Percentiles rank a stretch among this genome's conserved stretches.
Conservation (phyloP, 768 basidiomycete species). For the Infundibulicybe gibba region DNA sequence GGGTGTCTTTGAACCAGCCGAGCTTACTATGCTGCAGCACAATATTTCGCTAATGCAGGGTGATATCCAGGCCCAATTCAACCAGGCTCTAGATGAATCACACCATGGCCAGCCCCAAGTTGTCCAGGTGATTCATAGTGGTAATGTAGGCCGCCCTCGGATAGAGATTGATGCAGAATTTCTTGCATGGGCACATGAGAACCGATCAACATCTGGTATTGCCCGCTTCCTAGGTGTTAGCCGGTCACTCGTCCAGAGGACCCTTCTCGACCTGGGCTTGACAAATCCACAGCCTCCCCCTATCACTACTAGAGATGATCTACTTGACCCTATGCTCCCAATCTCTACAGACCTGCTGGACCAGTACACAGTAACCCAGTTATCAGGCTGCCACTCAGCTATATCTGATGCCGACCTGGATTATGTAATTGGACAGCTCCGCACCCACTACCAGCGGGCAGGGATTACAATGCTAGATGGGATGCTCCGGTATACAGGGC, state of each 20-base stretch:
- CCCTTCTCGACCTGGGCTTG: constrained; percentile 16
- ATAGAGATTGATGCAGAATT: constrained; percentile 21
- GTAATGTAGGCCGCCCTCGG: constrained; percentile 16
- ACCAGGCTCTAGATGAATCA: constrained; percentile 3
- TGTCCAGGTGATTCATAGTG: not conserved
- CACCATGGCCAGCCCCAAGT: constrained; percentile 3
- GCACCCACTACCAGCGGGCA: constrained; percentile 14
- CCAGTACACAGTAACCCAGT: too few relatives aligned
- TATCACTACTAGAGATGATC: too few relatives aligned
- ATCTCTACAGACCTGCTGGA: too few relatives aligned
- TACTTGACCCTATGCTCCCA: too few relatives aligned
- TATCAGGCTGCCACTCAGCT: too few relatives aligned
- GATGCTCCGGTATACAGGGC: constrained; percentile 8
- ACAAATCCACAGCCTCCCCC: too few relatives aligned
- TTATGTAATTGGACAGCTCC: constrained; percentile 9
- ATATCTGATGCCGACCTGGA: constrained; percentile 14
- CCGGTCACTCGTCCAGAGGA: constrained; percentile 12
- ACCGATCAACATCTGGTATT: too few relatives aligned
- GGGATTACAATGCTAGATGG: constrained; percentile 19
- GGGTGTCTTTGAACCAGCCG: not conserved
- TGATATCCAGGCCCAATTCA: constrained; percentile 5
- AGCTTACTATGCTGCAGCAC: not conserved
- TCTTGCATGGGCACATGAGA: constrained; percentile 3
- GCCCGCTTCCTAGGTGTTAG: not conserved
- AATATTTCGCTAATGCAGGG: constrained; percentile 9